A percentile compares a stretch with the other conserved stretches of the same genome.
These are phyloP conservation scores for Adiantum capillusveneris DNA, from an alignment of 75 land plant genomes.

Conservation along the genomic window DNA sequence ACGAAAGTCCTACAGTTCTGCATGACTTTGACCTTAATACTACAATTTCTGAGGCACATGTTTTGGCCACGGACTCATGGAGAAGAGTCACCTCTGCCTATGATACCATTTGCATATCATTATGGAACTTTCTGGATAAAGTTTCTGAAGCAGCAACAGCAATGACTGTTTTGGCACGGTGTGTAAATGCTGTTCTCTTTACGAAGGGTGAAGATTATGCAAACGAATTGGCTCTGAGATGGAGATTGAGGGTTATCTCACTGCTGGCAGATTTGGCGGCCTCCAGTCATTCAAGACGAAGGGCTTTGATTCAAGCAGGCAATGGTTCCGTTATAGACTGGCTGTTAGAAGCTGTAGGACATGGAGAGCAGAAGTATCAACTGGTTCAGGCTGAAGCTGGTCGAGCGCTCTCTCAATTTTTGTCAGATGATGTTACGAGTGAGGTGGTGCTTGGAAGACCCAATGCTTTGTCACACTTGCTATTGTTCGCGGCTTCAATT, in stretches of 20 bases:
- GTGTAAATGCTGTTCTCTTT: conserved; percentile 2
- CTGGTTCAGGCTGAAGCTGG: conserved; percentile 84
- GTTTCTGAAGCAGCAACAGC: too few species aligned
- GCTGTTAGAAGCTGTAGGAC: conserved; percentile 49
- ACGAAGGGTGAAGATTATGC: background rate
- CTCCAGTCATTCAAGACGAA: conserved; percentile 46
- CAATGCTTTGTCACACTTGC: conserved; percentile 56
- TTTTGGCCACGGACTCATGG: too few species aligned
- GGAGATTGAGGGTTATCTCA: conserved; percentile 70
- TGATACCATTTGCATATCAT: too few species aligned
- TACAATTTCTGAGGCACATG: too few species aligned
- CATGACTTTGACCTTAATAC: too few species aligned
- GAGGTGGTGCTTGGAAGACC: conserved; percentile 70
- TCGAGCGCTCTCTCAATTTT: conserved; percentile 76
- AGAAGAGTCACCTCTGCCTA: too few species aligned
- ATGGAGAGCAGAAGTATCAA: conserved; percentile 4
- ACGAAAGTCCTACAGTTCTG: too few species aligned
- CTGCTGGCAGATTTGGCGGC: conserved; percentile 64
- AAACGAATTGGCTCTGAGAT: conserved; percentile 57
- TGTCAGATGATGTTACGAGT: conserved; percentile 62
- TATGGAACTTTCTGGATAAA: too few species aligned
- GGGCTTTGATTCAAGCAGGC: conserved; percentile 68
- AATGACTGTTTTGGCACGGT: background rate
- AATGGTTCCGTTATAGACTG: conserved; percentile 79
- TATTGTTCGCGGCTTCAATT: conserved; percentile 65